Base-by-base conservation (phyloP, 2,329 filamentous ascomycete species). In the Neoscytalidium dimidiatum region DNA sequence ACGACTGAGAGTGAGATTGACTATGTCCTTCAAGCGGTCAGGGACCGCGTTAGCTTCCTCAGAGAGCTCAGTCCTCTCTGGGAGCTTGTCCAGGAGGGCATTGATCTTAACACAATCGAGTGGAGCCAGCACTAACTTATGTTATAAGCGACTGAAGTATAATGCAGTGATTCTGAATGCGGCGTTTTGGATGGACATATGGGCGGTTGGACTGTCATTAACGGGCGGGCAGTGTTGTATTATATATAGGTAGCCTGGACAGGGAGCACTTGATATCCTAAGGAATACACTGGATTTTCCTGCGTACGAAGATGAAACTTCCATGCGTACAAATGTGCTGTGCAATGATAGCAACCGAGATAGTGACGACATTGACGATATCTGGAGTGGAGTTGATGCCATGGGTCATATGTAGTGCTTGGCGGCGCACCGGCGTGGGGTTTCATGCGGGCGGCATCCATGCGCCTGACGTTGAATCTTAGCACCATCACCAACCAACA, bases 21-120 rank as follows among this genome's bases (percentile, higher is more conserved):
- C 77, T 99, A 99, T 74, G 95, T 99, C 11, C 83, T 99, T 65
- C 95, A 97, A 81, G 94, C 95, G 0, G 95, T 99, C 0, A 87
- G 86, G 77, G 92, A 96, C 76, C 88, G 95, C 61, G 95, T 99
- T 48, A 90, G 88, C 17, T 98, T 98, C 84, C 83, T 99, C 73
- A 88, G 95, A 72, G 95, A 99, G 81, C 83, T 99, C 70, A 97
- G 94, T 76, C 95, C 95, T 43, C 82, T 99, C 65, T 99, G 95
- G 95, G 95, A 99, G 80, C 81, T 99, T 69, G 95, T 99, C 13
- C 95, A 99, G 81, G 95, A 99, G 78, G 95, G 95, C 17, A 87
- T 99, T 68, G 95, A 97, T 75, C 82, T 99, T 70, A 92, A 96
- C 80, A 97, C 92, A 48, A 99, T 99, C 73, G 90, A 99, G 81